Conservation (phyloP, 2,329 filamentous ascomycete genomes). For the Penicillium thymicola region DNA sequence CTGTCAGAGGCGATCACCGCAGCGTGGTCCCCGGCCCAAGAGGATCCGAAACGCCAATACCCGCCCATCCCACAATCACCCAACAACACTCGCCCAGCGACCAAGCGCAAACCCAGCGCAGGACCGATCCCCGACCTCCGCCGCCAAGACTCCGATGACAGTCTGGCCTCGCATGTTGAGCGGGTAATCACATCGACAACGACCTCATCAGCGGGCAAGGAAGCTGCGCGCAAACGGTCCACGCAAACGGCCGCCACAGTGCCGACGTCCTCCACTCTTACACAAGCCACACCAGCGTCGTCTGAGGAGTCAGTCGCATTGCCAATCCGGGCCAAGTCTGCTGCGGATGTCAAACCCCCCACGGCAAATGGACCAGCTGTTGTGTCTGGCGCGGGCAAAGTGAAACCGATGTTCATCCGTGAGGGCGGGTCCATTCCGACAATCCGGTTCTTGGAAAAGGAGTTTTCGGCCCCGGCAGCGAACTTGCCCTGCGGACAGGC, state of each 20-base stretch:
- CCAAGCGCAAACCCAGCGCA: constrained; percentile 9
- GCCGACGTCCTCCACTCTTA: constrained; percentile 42
- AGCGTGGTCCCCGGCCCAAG: constrained; percentile 63
- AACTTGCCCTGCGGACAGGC: constrained; percentile 93
- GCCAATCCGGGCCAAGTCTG: constrained; percentile 11
- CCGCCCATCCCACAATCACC: constrained; percentile 26
- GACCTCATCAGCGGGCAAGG: constrained; percentile 31
- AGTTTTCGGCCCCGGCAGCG: constrained; percentile 84
- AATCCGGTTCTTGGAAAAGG: constrained; percentile 90
- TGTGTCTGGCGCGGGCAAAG: background rate
- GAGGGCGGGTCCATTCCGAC: constrained; percentile 94
- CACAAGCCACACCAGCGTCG: constrained; percentile 22
- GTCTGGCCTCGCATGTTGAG: constrained; percentile 40
- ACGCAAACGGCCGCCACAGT: constrained; percentile 24
- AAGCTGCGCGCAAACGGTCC: constrained; percentile 28
- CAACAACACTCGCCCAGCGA: constrained; percentile 10
- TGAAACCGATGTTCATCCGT: constrained; percentile 77
- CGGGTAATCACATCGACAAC: constrained; percentile 40
- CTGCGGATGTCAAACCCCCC: background rate
- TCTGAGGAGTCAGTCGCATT: constrained; percentile 10
- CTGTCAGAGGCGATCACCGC: constrained; percentile 80
- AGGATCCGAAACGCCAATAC: constrained; percentile 34
- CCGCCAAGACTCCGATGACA: constrained; percentile 38
- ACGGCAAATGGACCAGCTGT: background rate
- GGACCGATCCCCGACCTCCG: constrained; percentile 23